Conservation (phyloP, 2,329 filamentous ascomycete species). For the Alternaria conjuncta region DNA sequence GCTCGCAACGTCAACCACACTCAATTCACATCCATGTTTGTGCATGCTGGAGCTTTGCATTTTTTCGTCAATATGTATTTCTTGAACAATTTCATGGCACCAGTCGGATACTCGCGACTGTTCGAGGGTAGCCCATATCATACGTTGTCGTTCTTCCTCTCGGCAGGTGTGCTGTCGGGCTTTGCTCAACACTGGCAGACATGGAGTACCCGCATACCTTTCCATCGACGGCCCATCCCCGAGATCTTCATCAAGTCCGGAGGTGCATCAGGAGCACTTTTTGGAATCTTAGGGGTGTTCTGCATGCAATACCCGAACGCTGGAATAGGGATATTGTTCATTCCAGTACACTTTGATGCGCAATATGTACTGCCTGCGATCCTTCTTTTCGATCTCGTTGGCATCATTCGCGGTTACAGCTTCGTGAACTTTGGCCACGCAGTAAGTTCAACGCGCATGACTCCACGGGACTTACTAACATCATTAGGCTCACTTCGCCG, state of each 20-base stretch:
- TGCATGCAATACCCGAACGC: constrained; percentile 42
- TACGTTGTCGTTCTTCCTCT: constrained; percentile 38
- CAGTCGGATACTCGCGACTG: constrained; percentile 34
- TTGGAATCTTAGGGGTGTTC: constrained; percentile 38
- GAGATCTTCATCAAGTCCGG: constrained; percentile 36
- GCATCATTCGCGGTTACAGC: constrained; percentile 36
- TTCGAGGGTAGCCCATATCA: constrained; percentile 43
- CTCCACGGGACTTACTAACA: constrained; percentile 11
- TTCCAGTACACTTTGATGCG: constrained; percentile 40
- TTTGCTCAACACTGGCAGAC: constrained; percentile 40
- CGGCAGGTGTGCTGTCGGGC: constrained; percentile 37
- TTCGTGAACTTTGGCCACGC: constrained; percentile 43
- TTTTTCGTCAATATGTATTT: constrained; percentile 29
- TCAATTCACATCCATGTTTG: constrained; percentile 39
- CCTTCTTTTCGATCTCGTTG: constrained; percentile 44
- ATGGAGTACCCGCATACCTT: constrained; percentile 23
- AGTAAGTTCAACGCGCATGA: constrained; percentile 27
- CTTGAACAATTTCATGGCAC: constrained; percentile 39
- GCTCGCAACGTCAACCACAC: constrained; percentile 38
- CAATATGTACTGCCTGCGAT: constrained; percentile 37
- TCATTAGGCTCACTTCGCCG: constrained; percentile 42
- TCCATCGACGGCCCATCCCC: constrained; percentile 22
- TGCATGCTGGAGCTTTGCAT: constrained; percentile 24
- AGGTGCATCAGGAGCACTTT: constrained; percentile 45
- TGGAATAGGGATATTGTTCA: constrained; percentile 40